A percentile compares a stretch with the other conserved stretches of the same genome.
phyloP scores from a whole-genome alignment of 768 basidiomycete species.

The Gyrodon lividus region DNA sequence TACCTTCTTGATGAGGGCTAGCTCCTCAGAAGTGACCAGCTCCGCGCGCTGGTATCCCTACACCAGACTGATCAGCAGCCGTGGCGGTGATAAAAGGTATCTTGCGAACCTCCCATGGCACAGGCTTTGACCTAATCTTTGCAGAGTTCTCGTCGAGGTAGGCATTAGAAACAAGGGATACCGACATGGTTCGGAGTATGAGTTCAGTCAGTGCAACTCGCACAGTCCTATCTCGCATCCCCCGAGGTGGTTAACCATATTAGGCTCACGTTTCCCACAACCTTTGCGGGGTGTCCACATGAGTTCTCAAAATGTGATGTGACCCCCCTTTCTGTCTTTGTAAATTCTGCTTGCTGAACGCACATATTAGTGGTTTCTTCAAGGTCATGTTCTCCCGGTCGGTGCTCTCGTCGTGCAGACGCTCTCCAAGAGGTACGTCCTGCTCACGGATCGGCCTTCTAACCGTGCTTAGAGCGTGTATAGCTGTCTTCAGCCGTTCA shows the following conservation, averaged over 20 bases:
- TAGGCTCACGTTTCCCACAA: conserved; percentile 2
- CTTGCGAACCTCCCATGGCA: conserved; percentile 88
- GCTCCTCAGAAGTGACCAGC: conserved; percentile 84
- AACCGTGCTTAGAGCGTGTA: background rate
- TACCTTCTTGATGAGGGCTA: conserved; percentile 84
- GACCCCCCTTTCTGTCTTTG: background rate
- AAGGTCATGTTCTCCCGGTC: conserved; percentile 35
- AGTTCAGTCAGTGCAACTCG: background rate
- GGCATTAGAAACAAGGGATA: conserved; percentile 73
- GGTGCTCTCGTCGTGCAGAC: conserved; percentile 31
- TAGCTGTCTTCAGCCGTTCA: conserved; percentile 32
- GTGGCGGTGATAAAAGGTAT: background rate
- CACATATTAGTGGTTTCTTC: background rate
- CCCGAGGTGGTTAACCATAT: background rate
- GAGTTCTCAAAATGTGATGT: background rate
- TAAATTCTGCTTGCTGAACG: background rate
- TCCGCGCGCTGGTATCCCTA: conserved; percentile 96
- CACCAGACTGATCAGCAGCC: conserved; percentile 14
- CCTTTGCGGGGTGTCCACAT: background rate
- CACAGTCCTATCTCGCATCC: background rate
- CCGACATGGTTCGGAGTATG: conserved; percentile 50
- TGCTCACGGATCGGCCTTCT: too few species aligned
- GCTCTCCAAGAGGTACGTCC: conserved; percentile 28
- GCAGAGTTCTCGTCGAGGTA: conserved; percentile 86
- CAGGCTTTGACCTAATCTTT: conserved; percentile 86